Conservation (phyloP, 441 rosid species). For the Gossypium schwendimanii region DNA sequence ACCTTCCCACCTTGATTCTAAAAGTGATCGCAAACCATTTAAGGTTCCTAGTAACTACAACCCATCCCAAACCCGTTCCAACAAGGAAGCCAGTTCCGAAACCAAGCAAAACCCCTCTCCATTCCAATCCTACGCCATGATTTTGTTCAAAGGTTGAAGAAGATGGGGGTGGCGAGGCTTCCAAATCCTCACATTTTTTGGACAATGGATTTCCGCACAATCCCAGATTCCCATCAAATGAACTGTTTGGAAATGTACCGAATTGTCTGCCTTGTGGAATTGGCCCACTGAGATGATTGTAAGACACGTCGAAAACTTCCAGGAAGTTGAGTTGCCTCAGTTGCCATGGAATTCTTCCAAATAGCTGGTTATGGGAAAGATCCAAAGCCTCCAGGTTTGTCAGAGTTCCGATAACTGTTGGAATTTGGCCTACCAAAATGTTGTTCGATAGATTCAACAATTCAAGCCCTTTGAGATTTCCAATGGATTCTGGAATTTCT, state of each 20-base stretch:
- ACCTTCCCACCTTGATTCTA: neutral
- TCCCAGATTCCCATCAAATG: neutral
- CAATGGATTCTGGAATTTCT: slow-evolving; percentile 3
- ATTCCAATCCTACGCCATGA: neutral
- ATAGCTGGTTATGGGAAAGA: neutral
- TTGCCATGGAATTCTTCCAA: neutral
- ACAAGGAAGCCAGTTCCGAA: neutral
- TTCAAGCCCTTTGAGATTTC: neutral
- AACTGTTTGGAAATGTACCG: neutral
- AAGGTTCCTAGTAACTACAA: neutral
- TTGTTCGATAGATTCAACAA: slow-evolving; percentile 5
- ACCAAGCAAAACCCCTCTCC: neutral
- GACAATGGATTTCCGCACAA: neutral
- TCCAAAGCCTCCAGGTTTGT: slow-evolving; percentile 3
- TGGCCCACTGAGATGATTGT: neutral
- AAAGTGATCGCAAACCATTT: neutral
- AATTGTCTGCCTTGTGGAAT: neutral
- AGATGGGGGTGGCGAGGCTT: neutral
- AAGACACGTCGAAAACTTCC: neutral
- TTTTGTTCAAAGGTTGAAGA: neutral
- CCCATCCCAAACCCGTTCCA: neutral
- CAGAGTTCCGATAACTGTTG: neutral
- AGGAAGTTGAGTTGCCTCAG: neutral
- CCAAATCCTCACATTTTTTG: neutral
- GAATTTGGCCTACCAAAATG: neutral